These are phyloP conservation scores for Ganoderma lucidum DNA, from an alignment of 1,284 basidiomycete genomes.

Conservation along the genomic window DNA sequence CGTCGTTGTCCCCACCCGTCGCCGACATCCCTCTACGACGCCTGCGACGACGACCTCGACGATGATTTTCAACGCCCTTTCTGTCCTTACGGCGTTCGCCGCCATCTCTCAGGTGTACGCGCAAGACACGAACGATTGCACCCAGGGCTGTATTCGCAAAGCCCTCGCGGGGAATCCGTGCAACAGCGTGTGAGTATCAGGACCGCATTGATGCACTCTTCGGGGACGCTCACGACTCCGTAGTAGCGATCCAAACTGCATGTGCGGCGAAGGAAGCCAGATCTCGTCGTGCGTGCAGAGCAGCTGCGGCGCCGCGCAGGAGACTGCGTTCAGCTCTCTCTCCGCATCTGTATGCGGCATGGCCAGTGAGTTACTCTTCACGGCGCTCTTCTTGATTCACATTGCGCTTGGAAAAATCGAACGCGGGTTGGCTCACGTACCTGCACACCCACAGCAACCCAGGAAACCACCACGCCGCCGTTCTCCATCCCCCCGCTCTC, in stretches of 20 bases:
- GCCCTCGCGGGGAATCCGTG: not conserved
- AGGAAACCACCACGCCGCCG: not conserved
- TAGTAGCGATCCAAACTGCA: slow-evolving; percentile 10
- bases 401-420: not conserved
- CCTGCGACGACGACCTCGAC: not conserved
- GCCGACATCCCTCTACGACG: not conserved
- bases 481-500: slow-evolving; percentile 3
- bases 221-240: not conserved
- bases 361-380: not conserved
- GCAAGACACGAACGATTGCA: not conserved
- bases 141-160: not conserved
- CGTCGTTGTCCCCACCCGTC: not conserved
- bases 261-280: slow-evolving; percentile 12
- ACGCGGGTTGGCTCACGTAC: not conserved
- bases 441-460: not conserved
- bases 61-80: not conserved
- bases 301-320: not conserved
- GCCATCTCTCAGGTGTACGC: not conserved
- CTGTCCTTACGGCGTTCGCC: not conserved
- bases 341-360: slow-evolving; percentile 6
- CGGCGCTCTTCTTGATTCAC: not conserved
- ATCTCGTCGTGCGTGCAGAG: slow-evolving; percentile 4
- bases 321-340: slow-evolving; percentile 1
- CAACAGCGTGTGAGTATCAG: slow-evolving; percentile 8
- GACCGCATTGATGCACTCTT: not conserved